A percentile compares a stretch with the other conserved stretches of the same genome.
These are phyloP conservation scores for Gossypium thurberi DNA, from an alignment of 345 rosid species.

Conservation along the genomic window DNA sequence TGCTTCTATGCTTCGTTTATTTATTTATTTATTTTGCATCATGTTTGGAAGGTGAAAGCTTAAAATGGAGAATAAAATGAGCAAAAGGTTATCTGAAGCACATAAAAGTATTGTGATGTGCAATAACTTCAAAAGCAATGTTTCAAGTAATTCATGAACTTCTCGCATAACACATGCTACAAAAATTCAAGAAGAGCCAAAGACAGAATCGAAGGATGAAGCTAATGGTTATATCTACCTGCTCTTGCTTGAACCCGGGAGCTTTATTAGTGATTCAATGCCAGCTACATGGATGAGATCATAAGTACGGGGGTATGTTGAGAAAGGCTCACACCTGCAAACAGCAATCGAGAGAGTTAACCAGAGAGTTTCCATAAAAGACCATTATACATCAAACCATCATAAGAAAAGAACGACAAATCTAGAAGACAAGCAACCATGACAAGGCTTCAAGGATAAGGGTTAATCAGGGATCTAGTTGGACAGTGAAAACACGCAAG, in stretches of 20 bases:
- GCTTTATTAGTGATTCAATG: slow-evolving; percentile 64
- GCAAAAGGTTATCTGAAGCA: not conserved
- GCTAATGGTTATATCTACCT: slow-evolving; percentile 30
- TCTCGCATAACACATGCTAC: not conserved
- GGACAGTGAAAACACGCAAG: not conserved
- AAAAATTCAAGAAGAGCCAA: not conserved
- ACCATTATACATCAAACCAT: not conserved
- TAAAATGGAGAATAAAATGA: not conserved
- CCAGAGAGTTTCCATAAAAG: not conserved
- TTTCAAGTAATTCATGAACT: not conserved
- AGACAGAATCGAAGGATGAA: not conserved
- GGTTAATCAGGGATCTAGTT: not conserved
- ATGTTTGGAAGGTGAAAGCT: not conserved
- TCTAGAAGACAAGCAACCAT: not conserved
- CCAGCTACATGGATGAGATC: slow-evolving; percentile 85
- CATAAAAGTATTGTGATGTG: not conserved
- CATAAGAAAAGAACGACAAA: not conserved
- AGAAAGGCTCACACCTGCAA: slow-evolving; percentile 95
- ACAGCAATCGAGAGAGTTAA: slow-evolving; percentile 17
- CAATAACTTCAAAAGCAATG: not conserved
- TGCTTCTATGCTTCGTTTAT: not conserved
- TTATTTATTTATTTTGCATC: not conserved
- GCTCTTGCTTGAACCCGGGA: slow-evolving; percentile 38
- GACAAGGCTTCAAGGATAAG: not conserved
- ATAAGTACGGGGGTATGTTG: slow-evolving; percentile 94